A percentile compares a stretch with the other conserved stretches of the same genome.
Conservation (phyloP, 805 yeast genomes). For the Pichia ethanolica region DNA sequence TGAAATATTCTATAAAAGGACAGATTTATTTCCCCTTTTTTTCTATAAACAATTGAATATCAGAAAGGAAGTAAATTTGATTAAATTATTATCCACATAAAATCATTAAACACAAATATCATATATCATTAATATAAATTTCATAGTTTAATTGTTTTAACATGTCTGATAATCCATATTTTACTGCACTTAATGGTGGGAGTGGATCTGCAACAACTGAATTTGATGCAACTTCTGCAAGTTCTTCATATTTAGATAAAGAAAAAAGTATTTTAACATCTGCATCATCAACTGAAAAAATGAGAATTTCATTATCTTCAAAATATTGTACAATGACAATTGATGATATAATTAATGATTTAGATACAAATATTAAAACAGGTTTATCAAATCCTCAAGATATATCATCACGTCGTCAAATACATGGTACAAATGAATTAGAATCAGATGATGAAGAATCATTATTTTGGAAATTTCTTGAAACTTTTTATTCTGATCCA, state of each 20-base stretch:
- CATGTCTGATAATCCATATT: slow-evolving; percentile 14
- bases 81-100: no score
- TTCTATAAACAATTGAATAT: no score
- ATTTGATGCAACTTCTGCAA: slow-evolving; percentile 4
- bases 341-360: slow-evolving; percentile 55
- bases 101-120: no score
- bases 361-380: slow-evolving; percentile 48
- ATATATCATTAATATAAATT: no score
- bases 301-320: slow-evolving; percentile 35
- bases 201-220: slow-evolving; percentile 5
- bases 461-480: slow-evolving; percentile 60
- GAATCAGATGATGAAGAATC: slow-evolving; percentile 70
- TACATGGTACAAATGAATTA: slow-evolving; percentile 80
- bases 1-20: no score
- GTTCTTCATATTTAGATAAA: background rate
- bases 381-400: slow-evolving; percentile 73
- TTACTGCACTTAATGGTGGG: slow-evolving; percentile 7
- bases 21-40: no score
- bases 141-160: no score
- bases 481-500: slow-evolving; percentile 85
- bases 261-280: slow-evolving; percentile 11
- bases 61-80: no score
- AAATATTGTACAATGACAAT: slow-evolving; percentile 53
- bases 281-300: slow-evolving; percentile 12
- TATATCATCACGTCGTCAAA: slow-evolving; percentile 57